These are phyloP conservation scores for Aspergillus terreus DNA, from an alignment of 2,329 filamentous ascomycete species.

Conservation along the genomic window DNA sequence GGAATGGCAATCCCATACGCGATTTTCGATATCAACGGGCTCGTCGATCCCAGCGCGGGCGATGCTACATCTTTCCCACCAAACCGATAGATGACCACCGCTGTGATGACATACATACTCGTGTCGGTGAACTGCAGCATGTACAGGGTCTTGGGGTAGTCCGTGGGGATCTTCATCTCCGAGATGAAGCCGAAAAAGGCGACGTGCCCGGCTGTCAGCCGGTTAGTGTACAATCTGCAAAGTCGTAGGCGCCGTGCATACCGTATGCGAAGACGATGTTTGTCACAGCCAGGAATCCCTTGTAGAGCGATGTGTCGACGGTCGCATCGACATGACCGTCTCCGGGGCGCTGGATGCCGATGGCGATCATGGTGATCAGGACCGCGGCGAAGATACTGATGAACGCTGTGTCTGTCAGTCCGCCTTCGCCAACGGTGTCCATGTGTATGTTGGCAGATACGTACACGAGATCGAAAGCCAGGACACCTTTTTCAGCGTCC, in stretches of 20 bases:
- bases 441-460: neutral
- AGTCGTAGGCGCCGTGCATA: constrained; percentile 30
- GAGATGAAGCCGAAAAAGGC: constrained; percentile 55
- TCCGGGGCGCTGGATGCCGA: constrained; percentile 48
- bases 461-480: constrained; percentile 54
- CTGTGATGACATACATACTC: constrained; percentile 60
- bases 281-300: constrained; percentile 55
- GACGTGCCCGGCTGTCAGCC: constrained; percentile 8
- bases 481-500: constrained; percentile 58
- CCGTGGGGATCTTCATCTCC: constrained; percentile 56
- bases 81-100: constrained; percentile 63
- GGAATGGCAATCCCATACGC: constrained; percentile 65
- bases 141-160: constrained; percentile 58
- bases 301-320: constrained; percentile 42
- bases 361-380: constrained; percentile 61
- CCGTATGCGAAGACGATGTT: constrained; percentile 68
- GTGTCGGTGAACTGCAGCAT: constrained; percentile 56
- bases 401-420: constrained; percentile 40
- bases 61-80: constrained; percentile 56
- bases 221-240: no score
- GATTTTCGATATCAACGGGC: constrained; percentile 52
- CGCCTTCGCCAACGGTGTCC: neutral
- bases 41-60: constrained; percentile 62
- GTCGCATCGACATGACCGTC: constrained; percentile 24
- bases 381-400: constrained; percentile 60